Base-by-base conservation (phyloP, 345 rosid genomes). In the Isatis tinctoria region DNA sequence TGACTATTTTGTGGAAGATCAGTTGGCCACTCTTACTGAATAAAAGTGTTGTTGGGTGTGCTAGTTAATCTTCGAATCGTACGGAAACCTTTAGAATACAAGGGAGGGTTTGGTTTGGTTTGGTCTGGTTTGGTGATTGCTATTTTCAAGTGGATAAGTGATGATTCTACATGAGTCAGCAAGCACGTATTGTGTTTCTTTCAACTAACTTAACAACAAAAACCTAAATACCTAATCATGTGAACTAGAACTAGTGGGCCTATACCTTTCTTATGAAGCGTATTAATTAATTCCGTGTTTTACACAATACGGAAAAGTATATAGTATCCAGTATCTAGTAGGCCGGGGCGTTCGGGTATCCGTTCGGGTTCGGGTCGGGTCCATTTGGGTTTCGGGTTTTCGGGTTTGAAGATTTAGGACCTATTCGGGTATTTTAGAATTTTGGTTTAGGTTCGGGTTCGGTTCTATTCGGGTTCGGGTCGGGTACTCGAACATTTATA, bases 181-280 rank as follows among this genome's bases (percentile, higher is more conserved):
- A 26, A 58, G 48, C 65, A 63, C 36, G 65, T 47, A 57, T 44
- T 35, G 26, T 57, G 52, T 74, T 35, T 16, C 40, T 57, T 57
- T 65, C 77, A 65, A 26, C 71, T 57, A 54, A 65, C 41, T 14
- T 63, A 33, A 39, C 32, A 49, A 32, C 39, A 17, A 54, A 22
- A 53, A 56, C 51, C 43, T 47, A 37, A 28, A 18, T 17, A 60
- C 73, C 78, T 74, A 66, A 59, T 20, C 73, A 67, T 60, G 54
- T 74, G 61, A 58, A 27, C 36, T 13, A 5, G 17, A 58, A 27
- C 36, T 13, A 5, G 26, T 48, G 61, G 44, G 36, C 36, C 61
- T 47, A 32, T 24, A 17, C 11, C 58, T 57, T 47, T 47, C 2
- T 12, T 3, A 17, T 36, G 58, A 65, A 53, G 5, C 66, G 26